phyloP scores from a whole-genome alignment of 139 green algal genomes.

The Micractinium conductrix region DNA sequence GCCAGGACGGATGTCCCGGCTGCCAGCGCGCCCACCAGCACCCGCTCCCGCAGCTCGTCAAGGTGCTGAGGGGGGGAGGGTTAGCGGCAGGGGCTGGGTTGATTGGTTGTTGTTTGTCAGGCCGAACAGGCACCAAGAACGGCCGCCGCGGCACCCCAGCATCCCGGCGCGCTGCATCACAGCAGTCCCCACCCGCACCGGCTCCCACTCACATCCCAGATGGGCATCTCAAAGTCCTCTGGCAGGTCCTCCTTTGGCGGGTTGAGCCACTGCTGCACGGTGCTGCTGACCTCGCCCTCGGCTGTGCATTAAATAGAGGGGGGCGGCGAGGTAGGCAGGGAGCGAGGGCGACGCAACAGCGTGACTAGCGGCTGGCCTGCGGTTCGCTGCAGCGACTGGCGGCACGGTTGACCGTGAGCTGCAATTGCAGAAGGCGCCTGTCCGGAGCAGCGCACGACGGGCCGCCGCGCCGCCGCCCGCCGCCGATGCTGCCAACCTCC shows the following conservation, averaged over 20 bases:
- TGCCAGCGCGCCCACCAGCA: slow-evolving; percentile 56
- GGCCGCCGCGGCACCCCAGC: too few relatives aligned
- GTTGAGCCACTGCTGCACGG: slow-evolving; percentile 82
- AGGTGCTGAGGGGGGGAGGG: too few relatives aligned
- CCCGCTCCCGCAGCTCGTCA: slow-evolving; percentile 33
- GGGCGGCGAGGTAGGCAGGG: not conserved
- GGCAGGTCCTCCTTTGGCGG: slow-evolving; percentile 85
- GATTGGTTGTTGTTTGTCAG: too few relatives aligned
- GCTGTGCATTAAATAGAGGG: not conserved
- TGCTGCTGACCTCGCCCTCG: slow-evolving; percentile 39
- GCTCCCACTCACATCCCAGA: too few relatives aligned
- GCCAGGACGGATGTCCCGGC: slow-evolving; percentile 69
- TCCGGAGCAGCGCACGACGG: not conserved
- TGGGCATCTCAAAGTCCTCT: slow-evolving; percentile 91
- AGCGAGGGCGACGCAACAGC: too few relatives aligned
- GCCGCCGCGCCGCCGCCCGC: not conserved
- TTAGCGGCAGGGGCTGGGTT: too few relatives aligned
- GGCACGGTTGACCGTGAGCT: not conserved
- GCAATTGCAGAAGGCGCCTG: not conserved
- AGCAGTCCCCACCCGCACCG: too few relatives aligned
- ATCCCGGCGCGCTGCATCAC: too few relatives aligned
- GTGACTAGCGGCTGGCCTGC: too few relatives aligned
- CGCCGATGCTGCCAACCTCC: not conserved
- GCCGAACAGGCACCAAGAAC: too few relatives aligned
- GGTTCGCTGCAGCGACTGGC: too few relatives aligned